phyloP scores from a whole-genome alignment of 495 filamentous ascomycete genomes.

The Ascobolus immersus region DNA sequence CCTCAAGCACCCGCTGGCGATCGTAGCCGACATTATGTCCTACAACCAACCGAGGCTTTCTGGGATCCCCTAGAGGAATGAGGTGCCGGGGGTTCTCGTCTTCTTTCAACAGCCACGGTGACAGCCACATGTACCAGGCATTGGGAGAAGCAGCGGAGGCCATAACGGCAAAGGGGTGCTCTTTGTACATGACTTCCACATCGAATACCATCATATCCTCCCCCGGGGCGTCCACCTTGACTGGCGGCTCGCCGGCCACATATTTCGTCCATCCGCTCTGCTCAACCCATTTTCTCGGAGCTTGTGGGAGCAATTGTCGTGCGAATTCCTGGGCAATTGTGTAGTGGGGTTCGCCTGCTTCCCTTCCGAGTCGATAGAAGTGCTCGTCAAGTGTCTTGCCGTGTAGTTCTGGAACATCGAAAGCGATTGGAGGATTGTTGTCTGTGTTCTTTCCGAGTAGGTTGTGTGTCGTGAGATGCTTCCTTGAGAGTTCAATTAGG shows the following conservation, averaged over 20 bases:
- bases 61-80: slow-evolving; percentile 58
- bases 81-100: slow-evolving; percentile 32
- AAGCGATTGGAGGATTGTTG: slow-evolving; percentile 45
- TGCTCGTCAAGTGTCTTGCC: slow-evolving; percentile 77
- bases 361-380: slow-evolving; percentile 71
- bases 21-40: slow-evolving; percentile 97
- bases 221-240: slow-evolving; percentile 35
- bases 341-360: slow-evolving; percentile 73
- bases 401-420: slow-evolving; percentile 58
- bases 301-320: slow-evolving; percentile 34
- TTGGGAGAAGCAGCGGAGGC: slow-evolving; percentile 70
- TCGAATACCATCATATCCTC: slow-evolving; percentile 76
- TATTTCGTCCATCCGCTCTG: slow-evolving; percentile 91
- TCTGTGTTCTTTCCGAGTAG: slow-evolving; percentile 76
- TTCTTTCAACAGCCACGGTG: slow-evolving; percentile 62
- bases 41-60: slow-evolving; percentile 45
- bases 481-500: slow-evolving; percentile 49
- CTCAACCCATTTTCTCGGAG: slow-evolving; percentile 54
- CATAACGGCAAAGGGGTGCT: slow-evolving; percentile 80
- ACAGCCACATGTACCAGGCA: slow-evolving; percentile 93
- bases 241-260: slow-evolving; percentile 7
- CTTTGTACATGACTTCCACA: slow-evolving; percentile 89
- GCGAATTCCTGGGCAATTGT: slow-evolving; percentile 48
- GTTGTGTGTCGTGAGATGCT: slow-evolving; percentile 68
- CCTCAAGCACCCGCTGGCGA: slow-evolving; percentile 62